Evolutionary conservation across 108 stramenopile species (phyloP), one percentile per base, ranked within the genome.

Genomic region (Skeletonema menzelii): DNA sequence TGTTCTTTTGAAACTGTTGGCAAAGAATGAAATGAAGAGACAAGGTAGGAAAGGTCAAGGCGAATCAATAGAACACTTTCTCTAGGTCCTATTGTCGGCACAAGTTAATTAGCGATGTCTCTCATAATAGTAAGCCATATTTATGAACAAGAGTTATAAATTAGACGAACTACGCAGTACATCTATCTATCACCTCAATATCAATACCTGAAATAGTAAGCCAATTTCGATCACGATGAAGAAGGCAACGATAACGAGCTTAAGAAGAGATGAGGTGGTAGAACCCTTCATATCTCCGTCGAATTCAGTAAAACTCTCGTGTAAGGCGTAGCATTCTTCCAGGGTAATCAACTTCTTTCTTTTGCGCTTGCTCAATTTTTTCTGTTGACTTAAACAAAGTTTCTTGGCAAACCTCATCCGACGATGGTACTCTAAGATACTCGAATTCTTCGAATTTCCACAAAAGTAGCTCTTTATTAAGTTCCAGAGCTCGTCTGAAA

Each of bases 361-460:
- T 53, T 53, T 53, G 22, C 49, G 49, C 49, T 53, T 53, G 49
- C 49, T 53, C 8, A 53, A 22, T 22, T 22, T 20, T 10, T 53
- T 53, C 15, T 53, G 15, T 7, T 22, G 20, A n/a, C 22, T 49
- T 22, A 10, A 53, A 22, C 22, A 53, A 0, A 24, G 8, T 22
- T 71, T 28, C 5, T 59, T 46, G 2, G 60, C 60, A 62, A 53
- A 55, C 24, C 47, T 42, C 60, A 71, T 22, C 19, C 60, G 28
- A 5, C 20, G 13, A 49, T 71, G 60, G 28, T 32, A 71, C 13
- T 59, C 70, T 46, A 38, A 46, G 27, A 71, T 71, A 7, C 60
- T 53, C 44, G 70, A 71, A 12, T 20, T 27, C 13, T 59, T 69
- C 0, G 49, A 53, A 7, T 53, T 20, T 27, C 69, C 69, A 26